Evolutionary conservation across 306 rosid genomes (phyloP), one percentile per base, ranked within the genome.

Genomic region (Urtica urens): DNA sequence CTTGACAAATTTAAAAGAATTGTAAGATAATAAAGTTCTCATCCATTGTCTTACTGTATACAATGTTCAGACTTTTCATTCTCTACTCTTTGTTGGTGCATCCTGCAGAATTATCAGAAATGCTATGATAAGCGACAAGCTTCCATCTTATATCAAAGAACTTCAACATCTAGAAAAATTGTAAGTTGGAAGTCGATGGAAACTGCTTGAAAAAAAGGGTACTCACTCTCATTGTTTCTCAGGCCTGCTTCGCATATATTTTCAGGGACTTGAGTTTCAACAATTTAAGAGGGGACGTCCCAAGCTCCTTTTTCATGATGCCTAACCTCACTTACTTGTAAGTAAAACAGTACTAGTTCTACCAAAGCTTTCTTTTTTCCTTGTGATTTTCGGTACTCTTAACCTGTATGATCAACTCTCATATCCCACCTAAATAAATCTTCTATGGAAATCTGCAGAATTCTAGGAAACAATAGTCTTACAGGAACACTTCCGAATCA

Each of bases 391-490:
- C 16, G 17, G 3, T 28, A 28, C 33, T 28, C 4, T 28, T 4
- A 28, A 28, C 33, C 10, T 28, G 10, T 28, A 28, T n/a, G n/a
- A n/a, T n/a, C n/a, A n/a, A 25, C 26, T 3, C 2, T 26, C 22
- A 45, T 7, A 11, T 3, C 26, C 10, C 12, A 11, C 15, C 31
- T 23, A 6, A 48, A 10, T n/a, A 8, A n/a, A 14, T 14, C 53
- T 27, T 13, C 26, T 16, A 8, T 6, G 22, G 5, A 4, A 4
- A 15, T 18, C 21, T 18, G 10, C 49, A 66, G 72, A 43, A 58
- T 59, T 59, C 66, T 66, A 45, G 72, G 72, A 53, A 66, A 53
- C 62, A 66, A 59, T 14, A 59, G 62, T 59, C 38, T 66, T 4
- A 26, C 62, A 2, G 72, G 72, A 24, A 41, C 7, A 6, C 48